Percentiles rank a stretch among this genome's conserved stretches.
Conservation (phyloP, 2,329 filamentous ascomycete genomes). For the Aspergillus viridinutans region DNA sequence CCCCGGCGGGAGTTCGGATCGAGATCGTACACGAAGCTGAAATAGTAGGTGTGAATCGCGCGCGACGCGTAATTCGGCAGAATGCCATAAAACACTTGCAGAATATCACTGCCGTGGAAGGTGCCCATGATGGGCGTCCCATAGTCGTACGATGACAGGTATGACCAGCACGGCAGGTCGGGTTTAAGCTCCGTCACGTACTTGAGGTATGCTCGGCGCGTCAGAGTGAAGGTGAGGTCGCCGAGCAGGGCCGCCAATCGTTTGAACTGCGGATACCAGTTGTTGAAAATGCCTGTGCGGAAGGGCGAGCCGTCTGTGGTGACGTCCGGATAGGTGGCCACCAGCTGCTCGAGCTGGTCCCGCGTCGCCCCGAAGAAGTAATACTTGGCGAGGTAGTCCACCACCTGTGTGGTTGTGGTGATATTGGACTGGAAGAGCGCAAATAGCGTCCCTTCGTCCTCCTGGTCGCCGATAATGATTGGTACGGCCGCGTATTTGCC, state of each 20-base stretch:
- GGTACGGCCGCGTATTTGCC: constrained; percentile 59
- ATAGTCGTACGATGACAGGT: constrained; percentile 68
- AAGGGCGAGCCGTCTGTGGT: constrained; percentile 64
- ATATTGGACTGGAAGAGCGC: constrained; percentile 66
- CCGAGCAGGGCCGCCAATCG: constrained; percentile 70
- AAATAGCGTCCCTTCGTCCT: constrained; percentile 77
- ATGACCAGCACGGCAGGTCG: constrained; percentile 65
- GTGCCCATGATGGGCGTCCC: constrained; percentile 70
- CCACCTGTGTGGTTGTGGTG: constrained; percentile 55
- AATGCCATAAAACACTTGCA: constrained; percentile 65
- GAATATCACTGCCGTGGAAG: constrained; percentile 66
- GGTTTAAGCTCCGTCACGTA: constrained; percentile 47
- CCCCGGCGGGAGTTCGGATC: constrained; percentile 60
- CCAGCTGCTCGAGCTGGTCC: constrained; percentile 51
- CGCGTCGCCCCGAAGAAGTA: constrained; percentile 58
- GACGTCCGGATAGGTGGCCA: constrained; percentile 59
- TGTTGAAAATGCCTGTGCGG: constrained; percentile 64
- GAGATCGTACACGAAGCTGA: constrained; percentile 65
- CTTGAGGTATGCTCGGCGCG: constrained; percentile 61
- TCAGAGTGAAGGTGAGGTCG: constrained; percentile 70
- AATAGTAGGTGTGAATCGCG: constrained; percentile 65
- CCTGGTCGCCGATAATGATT: constrained; percentile 68
- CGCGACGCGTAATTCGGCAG: constrained; percentile 58
- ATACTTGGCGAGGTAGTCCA: constrained; percentile 56
- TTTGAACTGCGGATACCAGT: constrained; percentile 73